Evolutionary conservation across 2,329 filamentous ascomycete species (phyloP), one percentile per base, ranked within the genome.

Genomic region (Nothophoma quercina): DNA sequence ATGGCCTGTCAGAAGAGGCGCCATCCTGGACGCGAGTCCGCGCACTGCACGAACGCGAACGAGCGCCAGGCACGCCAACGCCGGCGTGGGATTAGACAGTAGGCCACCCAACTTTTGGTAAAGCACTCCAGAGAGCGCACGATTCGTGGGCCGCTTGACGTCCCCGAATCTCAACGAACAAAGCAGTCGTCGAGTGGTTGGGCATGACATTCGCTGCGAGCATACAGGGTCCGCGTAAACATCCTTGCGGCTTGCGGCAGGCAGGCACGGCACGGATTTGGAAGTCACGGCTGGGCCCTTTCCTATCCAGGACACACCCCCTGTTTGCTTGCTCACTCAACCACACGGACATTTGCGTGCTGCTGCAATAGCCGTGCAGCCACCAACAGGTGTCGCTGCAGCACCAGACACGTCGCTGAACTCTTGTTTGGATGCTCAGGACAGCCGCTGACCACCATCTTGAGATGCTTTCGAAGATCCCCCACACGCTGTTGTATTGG

Each of bases 261-360:
- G n/a, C n/a, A n/a, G 38, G 43, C 32, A 43, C 45, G 40, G 51
- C 58, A 53, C 56, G 53, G 26, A 56, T 62, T 59, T 34, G 62
- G 64, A 60, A 63, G 54, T 54, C 53, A 56, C 50, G 45, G 36
- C 43, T 50, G 41, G 40, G 51, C 25, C 38, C 50, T 57, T 57
- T 28, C 63, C 58, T 39, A 49, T 58, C 52, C 55, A 44, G 58
- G 60, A 44, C 38, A 23, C 47, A 36, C n/a, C n/a, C n/a, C n/a
- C n/a, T 55, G 26, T 45, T 19, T 34, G 22, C 30, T 12, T 21
- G 15, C 13, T 60, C 59, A 62, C 50, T 51, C 41, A 30, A 26
- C 23, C 41, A 46, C 28, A 21, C 32, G 25, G 25, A 5, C n/a
- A 22, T 16, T 23, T 16, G 49, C 42, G 15, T 32, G 30, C 30